Evolutionary conservation across 768 basidiomycete species (phyloP).

Genomic region (Leccinum rimulosum): DNA sequence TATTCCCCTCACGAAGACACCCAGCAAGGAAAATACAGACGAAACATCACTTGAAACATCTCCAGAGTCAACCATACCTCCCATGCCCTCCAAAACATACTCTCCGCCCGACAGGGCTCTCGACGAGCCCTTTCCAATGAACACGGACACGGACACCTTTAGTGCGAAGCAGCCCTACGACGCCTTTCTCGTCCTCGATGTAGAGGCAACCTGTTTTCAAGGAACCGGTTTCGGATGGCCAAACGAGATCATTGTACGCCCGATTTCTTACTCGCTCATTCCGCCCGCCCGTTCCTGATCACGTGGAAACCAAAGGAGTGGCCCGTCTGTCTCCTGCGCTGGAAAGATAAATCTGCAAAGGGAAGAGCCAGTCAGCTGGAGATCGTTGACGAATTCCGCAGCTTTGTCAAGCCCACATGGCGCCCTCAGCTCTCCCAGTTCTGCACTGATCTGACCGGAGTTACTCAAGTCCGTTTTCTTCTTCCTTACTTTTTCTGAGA

Average conservation of each 20-base stretch:
- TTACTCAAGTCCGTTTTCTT: slow-evolving; percentile 72
- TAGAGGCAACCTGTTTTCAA: slow-evolving; percentile 78
- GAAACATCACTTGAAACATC: neutral
- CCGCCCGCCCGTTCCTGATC: slow-evolving; percentile 5
- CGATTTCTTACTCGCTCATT: slow-evolving; percentile 16
- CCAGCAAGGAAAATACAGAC: neutral
- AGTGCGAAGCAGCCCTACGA: slow-evolving; percentile 55
- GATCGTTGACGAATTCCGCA: slow-evolving; percentile 79
- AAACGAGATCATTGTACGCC: slow-evolving; percentile 90
- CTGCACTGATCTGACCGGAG: slow-evolving; percentile 86
- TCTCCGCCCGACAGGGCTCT: slow-evolving; percentile 6
- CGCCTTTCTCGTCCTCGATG: slow-evolving; percentile 83
- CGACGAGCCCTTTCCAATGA: slow-evolving; percentile 2
- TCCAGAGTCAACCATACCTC: neutral
- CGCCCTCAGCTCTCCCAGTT: slow-evolving; percentile 76
- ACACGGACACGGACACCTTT: slow-evolving; percentile 12
- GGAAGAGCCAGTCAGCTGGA: slow-evolving; percentile 57
- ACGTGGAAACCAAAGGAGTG: slow-evolving; percentile 62
- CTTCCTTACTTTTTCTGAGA: neutral
- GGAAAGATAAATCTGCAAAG: slow-evolving; percentile 61
- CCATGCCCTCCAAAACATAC: slow-evolving; percentile 22
- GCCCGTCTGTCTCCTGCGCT: slow-evolving; percentile 85
- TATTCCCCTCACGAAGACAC: slow-evolving; percentile 5
- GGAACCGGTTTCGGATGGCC: slow-evolving; percentile 76
- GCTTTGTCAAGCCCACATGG: slow-evolving; percentile 88